Percentiles rank a stretch among this genome's conserved stretches.
Conservation (phyloP, 2,329 filamentous ascomycete genomes). For the Pseudogymnoascus sp. region DNA sequence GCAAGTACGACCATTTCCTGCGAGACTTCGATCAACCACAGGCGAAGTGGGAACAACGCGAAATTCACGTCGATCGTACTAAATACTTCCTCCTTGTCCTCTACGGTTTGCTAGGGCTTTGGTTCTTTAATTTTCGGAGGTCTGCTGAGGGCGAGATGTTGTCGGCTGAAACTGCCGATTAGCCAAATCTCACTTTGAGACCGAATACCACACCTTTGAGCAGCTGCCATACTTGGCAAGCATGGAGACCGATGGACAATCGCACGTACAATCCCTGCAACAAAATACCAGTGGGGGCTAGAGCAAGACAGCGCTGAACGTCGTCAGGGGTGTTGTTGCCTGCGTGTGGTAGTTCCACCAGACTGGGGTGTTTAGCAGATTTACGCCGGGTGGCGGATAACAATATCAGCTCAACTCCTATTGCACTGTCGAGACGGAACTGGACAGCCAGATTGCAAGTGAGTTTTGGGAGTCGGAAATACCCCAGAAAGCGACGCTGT, state of each 20-base stretch:
- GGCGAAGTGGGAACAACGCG: too few relatives aligned
- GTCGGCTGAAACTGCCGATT: too few relatives aligned
- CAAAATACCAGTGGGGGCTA: constrained; percentile 37
- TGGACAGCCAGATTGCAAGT: background rate
- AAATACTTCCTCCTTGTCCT: too few relatives aligned
- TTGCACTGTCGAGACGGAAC: background rate
- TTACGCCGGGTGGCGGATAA: constrained; percentile 75
- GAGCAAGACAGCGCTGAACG: constrained; percentile 52
- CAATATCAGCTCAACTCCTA: constrained; percentile 51
- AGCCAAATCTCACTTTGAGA: constrained; percentile 4
- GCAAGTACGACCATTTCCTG: too few relatives aligned
- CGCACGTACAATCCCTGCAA: constrained; percentile 13
- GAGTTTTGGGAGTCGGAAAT: background rate
- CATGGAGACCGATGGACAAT: constrained; percentile 19
- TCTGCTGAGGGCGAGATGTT: too few relatives aligned
- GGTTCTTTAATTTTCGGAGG: too few relatives aligned
- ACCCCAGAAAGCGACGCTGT: background rate
- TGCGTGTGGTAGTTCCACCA: constrained; percentile 84
- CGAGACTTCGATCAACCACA: too few relatives aligned
- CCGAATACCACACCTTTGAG: constrained; percentile 11
- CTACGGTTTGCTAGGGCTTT: too few relatives aligned
- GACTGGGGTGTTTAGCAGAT: constrained; percentile 67
- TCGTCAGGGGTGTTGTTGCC: constrained; percentile 62
- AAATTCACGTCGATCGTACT: too few relatives aligned
- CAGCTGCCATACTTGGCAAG: background rate